Conservation (phyloP, 1,284 basidiomycete species). For the Microbotryum lychnidis-dioicae region DNA sequence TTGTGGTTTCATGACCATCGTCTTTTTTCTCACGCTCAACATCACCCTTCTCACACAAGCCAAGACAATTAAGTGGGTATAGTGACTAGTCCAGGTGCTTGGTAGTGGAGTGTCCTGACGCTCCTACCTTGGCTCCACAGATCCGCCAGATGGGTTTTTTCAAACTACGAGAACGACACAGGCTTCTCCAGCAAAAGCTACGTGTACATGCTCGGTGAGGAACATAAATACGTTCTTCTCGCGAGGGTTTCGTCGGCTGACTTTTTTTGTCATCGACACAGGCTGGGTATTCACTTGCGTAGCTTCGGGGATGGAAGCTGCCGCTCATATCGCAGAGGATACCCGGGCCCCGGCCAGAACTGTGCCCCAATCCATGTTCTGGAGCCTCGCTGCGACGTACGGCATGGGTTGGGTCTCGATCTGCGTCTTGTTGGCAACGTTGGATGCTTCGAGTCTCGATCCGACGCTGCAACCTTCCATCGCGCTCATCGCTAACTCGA, state of each 20-base stretch:
- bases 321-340: slow-evolving; percentile 34
- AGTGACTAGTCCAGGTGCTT: not conserved
- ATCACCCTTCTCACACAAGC: slow-evolving; percentile 25
- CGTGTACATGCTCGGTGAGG: slow-evolving; percentile 33
- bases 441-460: slow-evolving; percentile 14
- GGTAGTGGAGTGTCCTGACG: not conserved
- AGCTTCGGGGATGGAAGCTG: slow-evolving; percentile 32
- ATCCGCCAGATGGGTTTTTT: slow-evolving; percentile 31
- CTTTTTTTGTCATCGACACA: not conserved
- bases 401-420: slow-evolving; percentile 32
- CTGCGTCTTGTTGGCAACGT: slow-evolving; percentile 23
- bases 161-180: slow-evolving; percentile 29
- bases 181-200: slow-evolving; percentile 27
- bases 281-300: slow-evolving; percentile 34
- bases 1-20: slow-evolving; percentile 22
- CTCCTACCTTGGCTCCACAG: slow-evolving; percentile 1
- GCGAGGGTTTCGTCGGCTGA: not conserved
- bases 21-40: slow-evolving; percentile 26
- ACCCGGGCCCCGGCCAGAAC: slow-evolving; percentile 31
- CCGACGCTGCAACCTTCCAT: slow-evolving; percentile 20
- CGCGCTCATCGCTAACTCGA: slow-evolving; percentile 24
- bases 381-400: slow-evolving; percentile 30
- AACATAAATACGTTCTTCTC: not conserved
- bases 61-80: slow-evolving; percentile 5
- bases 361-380: slow-evolving; percentile 35